Evolutionary conservation across 2,329 filamentous ascomycete species (phyloP), one percentile per base, ranked within the genome.

Genomic region (Alternaria sp.): DNA sequence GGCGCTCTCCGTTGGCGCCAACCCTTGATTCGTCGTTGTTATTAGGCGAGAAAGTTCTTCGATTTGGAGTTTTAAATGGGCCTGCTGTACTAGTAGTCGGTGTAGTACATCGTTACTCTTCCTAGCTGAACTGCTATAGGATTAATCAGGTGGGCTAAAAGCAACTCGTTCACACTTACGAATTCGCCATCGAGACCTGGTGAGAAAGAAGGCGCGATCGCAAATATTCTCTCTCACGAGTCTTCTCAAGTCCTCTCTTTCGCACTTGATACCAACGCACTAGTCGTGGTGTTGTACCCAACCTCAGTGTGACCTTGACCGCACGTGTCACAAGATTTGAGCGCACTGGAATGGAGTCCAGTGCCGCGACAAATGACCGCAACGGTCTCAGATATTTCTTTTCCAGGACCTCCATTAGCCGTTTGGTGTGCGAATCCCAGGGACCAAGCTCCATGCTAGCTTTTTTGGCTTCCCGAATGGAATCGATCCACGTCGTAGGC

Each of bases 161-260:
- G 14, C 33, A 36, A 4, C 5, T 3, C n/a, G 13, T 36, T n/a
- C 33, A 36, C 7, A 36, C 33, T 24, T 14, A 40, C 21, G 37
- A 40, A 2, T 40, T 40, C 3, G 21, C 21, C 37, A 40, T 24
- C 0, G 17, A 40, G 2, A 24, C 10, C 21, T 40, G 21, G 0
- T 3, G 37, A 24, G 21, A 40, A 2, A 24, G 5, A 13, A 40
- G 1, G 0, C 11, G 17, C 24, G 21, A 24, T 24, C 11, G 37
- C 0, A 40, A 3, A 9, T 3, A 1, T 0, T 24, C 37, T 7
- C 21, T 40, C 1, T 14, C 0, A 0, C 11, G 17, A 5, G 13
- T 10, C 5, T 4, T 40, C 1, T 24, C 2, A 0, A 24, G 3
- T 3, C 3, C 37, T 5, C 0, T 13, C 4, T 40, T 9, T 10